Conservation (phyloP, 2,329 filamentous ascomycete genomes). For the Fusarium subglutinans region DNA sequence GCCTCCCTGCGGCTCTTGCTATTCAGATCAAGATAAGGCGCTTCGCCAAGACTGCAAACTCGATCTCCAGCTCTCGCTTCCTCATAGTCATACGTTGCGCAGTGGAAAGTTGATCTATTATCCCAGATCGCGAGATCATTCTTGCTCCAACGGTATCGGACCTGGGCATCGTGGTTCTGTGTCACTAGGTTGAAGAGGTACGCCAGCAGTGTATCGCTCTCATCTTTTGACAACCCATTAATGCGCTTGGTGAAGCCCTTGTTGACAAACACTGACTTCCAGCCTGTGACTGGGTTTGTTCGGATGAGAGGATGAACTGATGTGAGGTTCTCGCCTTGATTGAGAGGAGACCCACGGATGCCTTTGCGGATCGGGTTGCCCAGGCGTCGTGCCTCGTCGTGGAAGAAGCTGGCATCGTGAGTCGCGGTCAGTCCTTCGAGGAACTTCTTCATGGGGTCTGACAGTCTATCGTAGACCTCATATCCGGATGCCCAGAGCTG, state of each 20-base stretch:
- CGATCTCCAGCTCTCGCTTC: constrained; percentile 54
- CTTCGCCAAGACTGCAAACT: constrained; percentile 54
- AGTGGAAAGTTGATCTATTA: constrained; percentile 62
- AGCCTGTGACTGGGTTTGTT: constrained; percentile 69
- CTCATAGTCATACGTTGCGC: constrained; percentile 70
- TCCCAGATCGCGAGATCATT: constrained; percentile 73
- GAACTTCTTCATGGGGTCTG: constrained; percentile 56
- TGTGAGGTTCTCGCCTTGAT: constrained; percentile 61
- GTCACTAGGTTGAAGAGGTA: constrained; percentile 60
- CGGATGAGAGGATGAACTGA: constrained; percentile 64
- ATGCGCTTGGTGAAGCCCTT: constrained; percentile 63
- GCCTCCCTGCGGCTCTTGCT: constrained; percentile 53
- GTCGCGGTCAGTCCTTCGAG: constrained; percentile 61
- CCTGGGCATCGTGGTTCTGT: constrained; percentile 66
- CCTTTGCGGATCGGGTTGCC: constrained; percentile 56
- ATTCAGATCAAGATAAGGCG: constrained; percentile 52
- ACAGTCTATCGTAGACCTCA: constrained; percentile 66
- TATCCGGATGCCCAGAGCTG: constrained; percentile 70
- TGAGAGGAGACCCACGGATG: constrained; percentile 64
- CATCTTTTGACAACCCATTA: constrained; percentile 63
- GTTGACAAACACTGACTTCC: constrained; percentile 64
- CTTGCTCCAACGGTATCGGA: constrained; percentile 62
- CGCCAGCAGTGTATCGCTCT: constrained; percentile 60
- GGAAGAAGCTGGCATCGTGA: constrained; percentile 58
- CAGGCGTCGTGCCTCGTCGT: constrained; percentile 58